phyloP scores from a whole-genome alignment of 1,284 basidiomycete species.

The Pseudomicrostroma phylloplanum region DNA sequence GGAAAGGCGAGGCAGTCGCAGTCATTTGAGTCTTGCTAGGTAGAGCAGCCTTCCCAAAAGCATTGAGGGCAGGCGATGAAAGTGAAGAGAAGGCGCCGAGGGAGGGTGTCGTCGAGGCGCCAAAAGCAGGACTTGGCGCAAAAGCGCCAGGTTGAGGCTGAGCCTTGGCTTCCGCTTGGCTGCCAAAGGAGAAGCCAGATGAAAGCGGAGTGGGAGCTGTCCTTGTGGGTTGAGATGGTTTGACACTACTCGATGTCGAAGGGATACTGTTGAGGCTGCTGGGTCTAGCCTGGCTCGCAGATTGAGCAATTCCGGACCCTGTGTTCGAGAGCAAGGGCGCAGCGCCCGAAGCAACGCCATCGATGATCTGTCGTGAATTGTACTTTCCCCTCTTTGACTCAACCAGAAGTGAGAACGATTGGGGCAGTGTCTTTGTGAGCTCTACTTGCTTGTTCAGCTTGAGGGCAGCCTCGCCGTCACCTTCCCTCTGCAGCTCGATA shows the following conservation, averaged over 20 bases:
- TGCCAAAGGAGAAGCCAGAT: not conserved
- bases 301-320: not conserved
- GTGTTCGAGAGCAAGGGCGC: conserved; percentile 8
- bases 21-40: no score
- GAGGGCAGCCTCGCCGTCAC: conserved; percentile 16
- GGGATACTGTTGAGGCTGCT: no score
- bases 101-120: no score
- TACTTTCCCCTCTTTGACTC: conserved; percentile 64
- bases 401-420: conserved; percentile 58
- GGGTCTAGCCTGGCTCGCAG: not conserved
- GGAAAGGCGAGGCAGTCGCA: no score
- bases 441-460: conserved; percentile 27
- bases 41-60: no score
- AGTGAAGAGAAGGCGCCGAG: no score
- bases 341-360: conserved; percentile 55
- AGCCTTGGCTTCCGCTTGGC: not conserved
- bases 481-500: conserved; percentile 7
- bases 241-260: no score
- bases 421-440: conserved; percentile 32
- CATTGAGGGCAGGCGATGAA: no score
- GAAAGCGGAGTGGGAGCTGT: not conserved
- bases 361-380: conserved; percentile 67
- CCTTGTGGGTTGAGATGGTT: not conserved
- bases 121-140: not conserved
- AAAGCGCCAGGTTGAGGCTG: not conserved